Conservation (phyloP, 2,329 filamentous ascomycete genomes). For the Nothopassalora personata region DNA sequence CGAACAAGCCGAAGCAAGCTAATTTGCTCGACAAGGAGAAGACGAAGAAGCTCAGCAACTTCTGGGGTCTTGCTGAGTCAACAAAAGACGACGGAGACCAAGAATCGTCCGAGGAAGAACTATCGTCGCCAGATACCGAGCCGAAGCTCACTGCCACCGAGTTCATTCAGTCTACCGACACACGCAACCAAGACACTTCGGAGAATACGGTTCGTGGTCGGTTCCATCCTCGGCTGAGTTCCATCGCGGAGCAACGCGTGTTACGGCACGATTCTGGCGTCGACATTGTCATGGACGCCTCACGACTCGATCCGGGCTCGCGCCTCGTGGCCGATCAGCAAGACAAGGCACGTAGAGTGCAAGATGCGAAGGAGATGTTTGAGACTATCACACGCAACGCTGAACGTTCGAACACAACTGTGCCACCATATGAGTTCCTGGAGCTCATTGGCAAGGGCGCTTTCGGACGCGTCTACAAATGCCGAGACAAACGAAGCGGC, state of each 20-base stretch:
- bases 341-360: slow-evolving; percentile 34
- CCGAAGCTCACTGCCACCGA: background rate
- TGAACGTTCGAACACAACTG: slow-evolving; percentile 53
- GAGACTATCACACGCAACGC: slow-evolving; percentile 58
- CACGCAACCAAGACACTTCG: background rate
- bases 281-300: slow-evolving; percentile 24
- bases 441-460: slow-evolving; percentile 72
- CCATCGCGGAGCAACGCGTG: background rate
- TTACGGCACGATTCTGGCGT: background rate
- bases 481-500: slow-evolving; percentile 37
- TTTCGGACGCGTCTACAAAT: slow-evolving; percentile 70
- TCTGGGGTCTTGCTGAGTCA: background rate
- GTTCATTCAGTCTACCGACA: background rate
- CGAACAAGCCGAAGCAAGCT: background rate
- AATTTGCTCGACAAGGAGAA: slow-evolving; percentile 17
- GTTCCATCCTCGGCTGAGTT: background rate
- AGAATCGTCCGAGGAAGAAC: background rate
- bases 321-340: slow-evolving; percentile 16
- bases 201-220: background rate
- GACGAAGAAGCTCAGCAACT: slow-evolving; percentile 3
- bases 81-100: too few relatives aligned
- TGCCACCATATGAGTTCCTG: slow-evolving; percentile 62
- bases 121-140: background rate
- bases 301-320: slow-evolving; percentile 24
- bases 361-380: slow-evolving; percentile 69